A percentile compares a stretch with the other conserved stretches of the same genome.
Evolutionary conservation across 306 rosid genomes (phyloP).

Genomic region (Cucurbita ficifolia): DNA sequence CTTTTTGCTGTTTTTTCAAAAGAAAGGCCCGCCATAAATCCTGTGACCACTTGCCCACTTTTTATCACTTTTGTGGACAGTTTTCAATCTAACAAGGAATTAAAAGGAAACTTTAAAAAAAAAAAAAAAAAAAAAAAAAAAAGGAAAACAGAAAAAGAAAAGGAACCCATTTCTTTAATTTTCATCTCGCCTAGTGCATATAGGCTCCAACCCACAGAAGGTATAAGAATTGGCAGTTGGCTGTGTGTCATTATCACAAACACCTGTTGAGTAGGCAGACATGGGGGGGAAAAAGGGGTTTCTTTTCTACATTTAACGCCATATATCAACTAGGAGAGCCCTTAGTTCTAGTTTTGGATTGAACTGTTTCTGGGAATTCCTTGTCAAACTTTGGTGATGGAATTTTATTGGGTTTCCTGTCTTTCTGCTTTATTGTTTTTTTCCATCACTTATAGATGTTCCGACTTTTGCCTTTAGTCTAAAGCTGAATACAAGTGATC

Average conservation of each 20-base stretch:
- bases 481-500: not conserved
- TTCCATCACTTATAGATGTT: not conserved
- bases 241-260: slow-evolving; percentile 1
- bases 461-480: not conserved
- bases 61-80: slow-evolving; percentile 12
- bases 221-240: not conserved
- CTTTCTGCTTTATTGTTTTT: slow-evolving; percentile 2
- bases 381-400: not conserved
- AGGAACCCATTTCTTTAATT: not conserved
- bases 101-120: not conserved
- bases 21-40: slow-evolving; percentile 45
- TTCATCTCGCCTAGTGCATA: not conserved
- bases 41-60: slow-evolving; percentile 66
- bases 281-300: not conserved
- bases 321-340: not conserved
- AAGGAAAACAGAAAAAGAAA: not conserved
- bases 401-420: not conserved
- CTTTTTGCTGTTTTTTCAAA: slow-evolving; percentile 32
- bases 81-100: not conserved
- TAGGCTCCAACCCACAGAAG: not conserved
- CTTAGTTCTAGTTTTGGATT: not conserved
- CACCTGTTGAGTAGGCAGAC: not conserved
- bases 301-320: not conserved
- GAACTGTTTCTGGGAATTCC: not conserved
- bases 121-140: not conserved